Conservation (phyloP, 176 grass and related monocot species). For the Oryza brachyantha region DNA sequence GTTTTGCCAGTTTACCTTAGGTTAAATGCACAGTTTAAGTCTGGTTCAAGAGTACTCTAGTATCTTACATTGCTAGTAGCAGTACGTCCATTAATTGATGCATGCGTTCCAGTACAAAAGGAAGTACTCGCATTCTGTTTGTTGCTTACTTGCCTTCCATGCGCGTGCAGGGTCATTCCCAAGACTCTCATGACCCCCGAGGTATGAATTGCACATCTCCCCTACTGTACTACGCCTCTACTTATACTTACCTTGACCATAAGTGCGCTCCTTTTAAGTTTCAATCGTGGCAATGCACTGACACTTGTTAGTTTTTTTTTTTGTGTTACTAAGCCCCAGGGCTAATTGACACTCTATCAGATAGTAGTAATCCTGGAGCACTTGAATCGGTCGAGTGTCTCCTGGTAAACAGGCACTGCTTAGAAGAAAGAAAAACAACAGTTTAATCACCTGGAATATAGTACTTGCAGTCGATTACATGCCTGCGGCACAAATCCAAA, state of each 20-base stretch:
- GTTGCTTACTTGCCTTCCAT: conserved; percentile 6
- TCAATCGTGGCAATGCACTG: not conserved
- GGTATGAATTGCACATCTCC: conserved; percentile 16
- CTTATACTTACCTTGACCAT: too few species aligned
- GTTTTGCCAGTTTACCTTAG: not conserved
- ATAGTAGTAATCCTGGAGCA: not conserved
- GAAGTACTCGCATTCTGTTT: not conserved
- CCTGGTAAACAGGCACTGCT: not conserved
- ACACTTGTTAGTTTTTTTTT: not conserved
- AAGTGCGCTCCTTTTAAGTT: not conserved
- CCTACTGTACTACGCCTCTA: not conserved
- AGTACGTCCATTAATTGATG: not conserved
- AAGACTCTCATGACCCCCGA: conserved; percentile 63
- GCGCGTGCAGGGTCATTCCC: conserved; percentile 55
- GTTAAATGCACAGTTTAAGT: not conserved
- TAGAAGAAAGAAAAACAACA: not conserved
- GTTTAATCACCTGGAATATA: not conserved
- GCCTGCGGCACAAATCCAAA: not conserved
- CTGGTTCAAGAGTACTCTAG: not conserved
- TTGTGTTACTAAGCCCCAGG: not conserved
- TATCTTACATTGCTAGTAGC: not conserved
- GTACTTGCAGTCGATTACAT: not conserved
- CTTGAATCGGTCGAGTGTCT: not conserved
- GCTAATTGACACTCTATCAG: not conserved
- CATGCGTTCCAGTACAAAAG: not conserved